phyloP scores from a whole-genome alignment of 257 asterid genomes.

The Rhazya stricta region DNA sequence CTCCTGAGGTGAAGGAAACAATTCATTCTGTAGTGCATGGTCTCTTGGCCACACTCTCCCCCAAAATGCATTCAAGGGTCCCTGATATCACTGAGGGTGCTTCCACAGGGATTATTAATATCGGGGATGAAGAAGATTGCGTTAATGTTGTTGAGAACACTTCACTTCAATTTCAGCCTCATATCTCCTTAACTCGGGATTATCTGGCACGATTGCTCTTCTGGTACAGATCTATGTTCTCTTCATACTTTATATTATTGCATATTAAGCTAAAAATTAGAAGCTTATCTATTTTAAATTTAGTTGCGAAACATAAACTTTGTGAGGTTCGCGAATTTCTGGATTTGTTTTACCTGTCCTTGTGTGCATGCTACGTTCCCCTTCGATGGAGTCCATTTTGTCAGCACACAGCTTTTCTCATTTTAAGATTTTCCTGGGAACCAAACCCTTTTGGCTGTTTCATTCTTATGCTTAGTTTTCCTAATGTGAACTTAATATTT shows the following conservation, averaged over 20 bases:
- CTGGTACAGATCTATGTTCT: slow-evolving; percentile 44
- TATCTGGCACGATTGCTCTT: slow-evolving; percentile 87
- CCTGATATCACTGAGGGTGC: slow-evolving; percentile 47
- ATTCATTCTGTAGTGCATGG: slow-evolving; percentile 89
- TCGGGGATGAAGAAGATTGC: slow-evolving; percentile 55
- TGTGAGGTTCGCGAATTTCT: not conserved
- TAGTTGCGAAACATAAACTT: not conserved
- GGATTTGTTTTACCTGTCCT: not conserved
- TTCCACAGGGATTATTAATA: slow-evolving; percentile 38
- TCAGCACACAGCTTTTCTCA: not conserved
- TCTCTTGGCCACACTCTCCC: slow-evolving; percentile 94
- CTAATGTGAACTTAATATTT: not conserved
- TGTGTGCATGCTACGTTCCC: not conserved
- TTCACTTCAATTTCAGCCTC: slow-evolving; percentile 82
- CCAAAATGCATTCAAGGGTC: slow-evolving; percentile 85
- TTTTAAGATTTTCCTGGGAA: not conserved
- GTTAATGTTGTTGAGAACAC: slow-evolving; percentile 81
- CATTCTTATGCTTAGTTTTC: not conserved
- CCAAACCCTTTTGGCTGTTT: not conserved
- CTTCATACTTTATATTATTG: not conserved
- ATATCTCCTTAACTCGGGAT: slow-evolving; percentile 75
- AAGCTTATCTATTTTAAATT: not conserved
- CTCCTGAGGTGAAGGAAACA: slow-evolving; percentile 61
- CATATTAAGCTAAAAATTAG: not conserved
- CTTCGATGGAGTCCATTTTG: not conserved